Evolutionary conservation across 2,329 filamentous ascomycete genomes (phyloP), one percentile per base, ranked within the genome.

Genomic region (Trichoderma arundinaceum): DNA sequence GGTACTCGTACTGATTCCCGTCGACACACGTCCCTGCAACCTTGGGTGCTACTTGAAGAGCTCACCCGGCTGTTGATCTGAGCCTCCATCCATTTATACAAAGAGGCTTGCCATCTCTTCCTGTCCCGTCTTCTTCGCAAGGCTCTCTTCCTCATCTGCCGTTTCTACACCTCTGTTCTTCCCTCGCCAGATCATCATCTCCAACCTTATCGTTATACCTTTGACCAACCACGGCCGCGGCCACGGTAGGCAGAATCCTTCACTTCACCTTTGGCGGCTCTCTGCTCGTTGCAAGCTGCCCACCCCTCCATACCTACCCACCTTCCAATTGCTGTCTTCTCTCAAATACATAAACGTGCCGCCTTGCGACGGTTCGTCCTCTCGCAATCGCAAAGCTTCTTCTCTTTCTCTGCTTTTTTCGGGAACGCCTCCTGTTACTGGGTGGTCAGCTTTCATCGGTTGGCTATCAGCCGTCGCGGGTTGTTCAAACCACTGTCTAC

Each of bases 241-340:
- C 72, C 70, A 74, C 64, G 68, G 71, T 68, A 75, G 74, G 73
- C 74, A 74, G 68, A 69, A 33, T 49, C 39, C 17, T 53, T 56
- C 58, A 51, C 57, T 59, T 5, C 51, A 28, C 22, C 22, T 67
- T 66, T 46, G 51, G 58, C 64, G 66, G 67, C 65, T 68, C 64
- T 68, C 69, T 73, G 69, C 72, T 71, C 70, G 69, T 74, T 68
- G 68, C 63, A 56, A 61, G 41, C 35, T 49, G 10, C 7, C 51
- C 57, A 39, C 68, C 60, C 48, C 64, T 67, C 60, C 65, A 59
- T 56, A 68, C 64, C 58, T 49, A 51, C 68, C 54, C 54, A 51
- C 68, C 66, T 65, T 68, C 41, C 49, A 69, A 41, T 57, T 68
- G 22, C 4, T 28, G 19, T 58, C 61, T 57, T 48, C 68, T 66